Base-by-base conservation (phyloP, 345 rosid genomes). In the Sonneratia alba region DNA sequence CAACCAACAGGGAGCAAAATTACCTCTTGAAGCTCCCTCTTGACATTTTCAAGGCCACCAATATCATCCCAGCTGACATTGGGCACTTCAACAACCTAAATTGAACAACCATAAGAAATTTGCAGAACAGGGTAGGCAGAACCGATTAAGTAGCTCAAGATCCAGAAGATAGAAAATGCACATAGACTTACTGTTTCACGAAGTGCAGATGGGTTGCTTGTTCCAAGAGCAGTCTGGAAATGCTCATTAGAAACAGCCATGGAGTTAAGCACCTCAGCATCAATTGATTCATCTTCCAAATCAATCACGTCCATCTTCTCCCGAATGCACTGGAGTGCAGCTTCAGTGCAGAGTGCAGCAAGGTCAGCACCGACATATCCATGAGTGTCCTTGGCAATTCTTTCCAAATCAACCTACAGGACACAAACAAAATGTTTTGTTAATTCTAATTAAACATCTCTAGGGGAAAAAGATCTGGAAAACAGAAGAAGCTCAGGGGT, bases 291-390 rank as follows among this genome's bases (percentile, higher is more conserved):
- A 77, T 93, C 98, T 87, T 93, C 97, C 80, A 93, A 83, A 82
- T 91, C 98, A 77, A 91, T 93, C 72, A 91, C 97, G 72, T 91
- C 97, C 97, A 93, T 93, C 83, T 91, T 93, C 83, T 93, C 98
- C 74, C 98, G 83, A 68, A 93, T 93, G 84, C 98, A 93, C 77
- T 93, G 98, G 75, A 93, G 94, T 27, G 97, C 98, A 78, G 97
- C 92, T 79, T 93, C 98, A 21, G 98, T 91, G 74, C 98, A 93
- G 9, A 93, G 84, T 40, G 98, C 98, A 36, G 97, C 98, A 57
- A 93, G 90, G 77, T 93, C 98, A 78, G 97, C 96, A 79, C 97
- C 98, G 79, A 93, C 98, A 82, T 89, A 94, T 49, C 98, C 98
- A 78, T 94, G 98, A 1, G 97, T 91, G 74, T 94, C 88, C 82